Evolutionary conservation across 768 basidiomycete genomes (phyloP).

Genomic region (Boletus fagicola): DNA sequence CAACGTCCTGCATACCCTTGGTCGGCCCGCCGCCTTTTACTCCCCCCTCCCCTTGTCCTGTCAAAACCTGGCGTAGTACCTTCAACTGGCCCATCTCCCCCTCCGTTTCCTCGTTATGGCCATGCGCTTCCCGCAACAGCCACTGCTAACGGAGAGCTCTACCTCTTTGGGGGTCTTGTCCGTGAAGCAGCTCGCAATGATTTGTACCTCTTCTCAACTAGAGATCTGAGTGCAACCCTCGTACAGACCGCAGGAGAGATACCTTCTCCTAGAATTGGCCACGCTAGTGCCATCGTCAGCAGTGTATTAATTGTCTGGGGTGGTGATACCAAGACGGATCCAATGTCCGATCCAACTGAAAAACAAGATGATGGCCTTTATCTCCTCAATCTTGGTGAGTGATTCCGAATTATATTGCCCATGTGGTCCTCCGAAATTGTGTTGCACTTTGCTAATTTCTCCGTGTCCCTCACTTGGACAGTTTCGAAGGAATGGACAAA

Average conservation of each 20-base stretch:
- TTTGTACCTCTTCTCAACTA: slow-evolving; percentile 83
- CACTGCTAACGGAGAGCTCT: slow-evolving; percentile 83
- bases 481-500: slow-evolving; percentile 95
- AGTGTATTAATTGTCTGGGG: slow-evolving; percentile 98
- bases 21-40: slow-evolving; percentile 70
- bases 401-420: not conserved
- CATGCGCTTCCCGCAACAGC: slow-evolving; percentile 84
- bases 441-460: slow-evolving; percentile 4
- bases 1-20: slow-evolving; percentile 75
- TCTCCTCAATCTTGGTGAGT: slow-evolving; percentile 88
- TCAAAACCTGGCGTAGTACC: slow-evolving; percentile 62
- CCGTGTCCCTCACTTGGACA: slow-evolving; percentile 30
- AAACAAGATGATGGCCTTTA: slow-evolving; percentile 92
- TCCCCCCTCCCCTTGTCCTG: slow-evolving; percentile 65
- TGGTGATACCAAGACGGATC: slow-evolving; percentile 88
- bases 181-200: slow-evolving; percentile 89
- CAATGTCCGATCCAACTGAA: slow-evolving; percentile 57
- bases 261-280: slow-evolving; percentile 90
- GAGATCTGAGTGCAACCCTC: slow-evolving; percentile 74
- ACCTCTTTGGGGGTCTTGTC: slow-evolving; percentile 96
- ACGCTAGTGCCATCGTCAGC: slow-evolving; percentile 93
- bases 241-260: slow-evolving; percentile 87
- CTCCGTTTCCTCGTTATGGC: slow-evolving; percentile 95
- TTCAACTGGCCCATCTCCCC: slow-evolving; percentile 71
- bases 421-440: not conserved